Percentiles rank a stretch among this genome's conserved stretches.
These are phyloP conservation scores for Platanthera zijinensis DNA, from an alignment of 106 monocot genomes.

Conservation along the genomic window DNA sequence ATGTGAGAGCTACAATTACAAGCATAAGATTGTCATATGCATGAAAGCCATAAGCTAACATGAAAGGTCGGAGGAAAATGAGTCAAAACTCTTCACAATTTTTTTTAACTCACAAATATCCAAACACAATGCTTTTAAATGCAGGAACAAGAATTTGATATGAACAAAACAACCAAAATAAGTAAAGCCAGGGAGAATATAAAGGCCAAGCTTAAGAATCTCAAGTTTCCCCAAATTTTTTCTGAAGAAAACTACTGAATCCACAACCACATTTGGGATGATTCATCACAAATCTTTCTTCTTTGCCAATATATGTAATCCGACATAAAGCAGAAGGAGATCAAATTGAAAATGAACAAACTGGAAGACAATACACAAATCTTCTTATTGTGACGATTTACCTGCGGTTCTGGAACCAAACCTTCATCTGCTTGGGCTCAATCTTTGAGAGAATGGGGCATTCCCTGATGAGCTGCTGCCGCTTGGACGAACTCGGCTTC, in stretches of 20 bases:
- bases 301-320: background rate
- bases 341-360: background rate
- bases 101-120: too few relatives aligned
- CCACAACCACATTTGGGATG: background rate
- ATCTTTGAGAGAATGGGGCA: slow-evolving; percentile 82
- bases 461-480: slow-evolving; percentile 88
- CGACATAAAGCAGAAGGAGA: background rate
- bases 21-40: background rate
- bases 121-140: too few relatives aligned
- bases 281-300: background rate
- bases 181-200: too few relatives aligned
- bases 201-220: too few relatives aligned
- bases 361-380: background rate
- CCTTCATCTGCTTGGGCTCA: slow-evolving; percentile 96
- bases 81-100: background rate
- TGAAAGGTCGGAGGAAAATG: background rate
- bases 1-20: background rate
- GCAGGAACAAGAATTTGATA: too few relatives aligned
- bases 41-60: background rate
- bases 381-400: slow-evolving; percentile 8
- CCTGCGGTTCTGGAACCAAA: slow-evolving; percentile 98
- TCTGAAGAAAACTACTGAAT: background rate
- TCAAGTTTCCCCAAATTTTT: background rate
- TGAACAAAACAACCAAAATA: too few relatives aligned
- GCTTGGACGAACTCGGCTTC: slow-evolving; percentile 72